Percentiles rank a stretch among this genome's conserved stretches.
Evolutionary conservation across 768 basidiomycete species (phyloP).

Genomic region (Leccinum longicurvipes): DNA sequence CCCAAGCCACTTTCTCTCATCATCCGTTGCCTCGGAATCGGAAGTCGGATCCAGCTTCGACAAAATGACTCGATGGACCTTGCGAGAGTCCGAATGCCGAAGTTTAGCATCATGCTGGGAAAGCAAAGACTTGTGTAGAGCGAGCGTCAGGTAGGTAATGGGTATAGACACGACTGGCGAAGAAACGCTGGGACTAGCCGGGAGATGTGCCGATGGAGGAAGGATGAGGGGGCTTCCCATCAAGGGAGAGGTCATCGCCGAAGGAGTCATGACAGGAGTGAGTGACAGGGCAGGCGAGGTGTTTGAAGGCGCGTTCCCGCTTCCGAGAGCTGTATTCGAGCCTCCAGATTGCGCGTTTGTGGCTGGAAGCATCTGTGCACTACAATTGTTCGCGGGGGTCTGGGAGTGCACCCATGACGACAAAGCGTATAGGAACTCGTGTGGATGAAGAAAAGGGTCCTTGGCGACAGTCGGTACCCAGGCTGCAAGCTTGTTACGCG

Average conservation of each 20-base stretch:
- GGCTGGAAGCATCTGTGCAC: conserved; percentile 29
- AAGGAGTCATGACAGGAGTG: not conserved
- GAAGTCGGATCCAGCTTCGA: conserved; percentile 49
- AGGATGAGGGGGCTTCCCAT: conserved; percentile 6
- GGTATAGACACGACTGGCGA: not conserved
- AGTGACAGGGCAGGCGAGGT: conserved; percentile 17
- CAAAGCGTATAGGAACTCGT: conserved; percentile 52
- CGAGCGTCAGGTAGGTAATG: conserved; percentile 24
- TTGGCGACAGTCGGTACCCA: conserved; percentile 52
- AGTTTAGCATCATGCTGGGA: conserved; percentile 29
- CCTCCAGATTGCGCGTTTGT: conserved; percentile 20
- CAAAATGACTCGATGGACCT: conserved; percentile 59
- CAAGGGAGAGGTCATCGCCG: conserved; percentile 7
- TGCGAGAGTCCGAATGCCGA: conserved; percentile 49
- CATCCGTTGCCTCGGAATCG: conserved; percentile 31
- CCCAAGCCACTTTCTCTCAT: conserved; percentile 30
- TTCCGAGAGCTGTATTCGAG: conserved; percentile 10
- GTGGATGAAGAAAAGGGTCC: conserved; percentile 76
- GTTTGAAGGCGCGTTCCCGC: conserved; percentile 14
- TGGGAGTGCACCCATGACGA: conserved; percentile 27
- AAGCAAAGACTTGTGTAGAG: conserved; percentile 20
- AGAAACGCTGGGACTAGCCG: conserved; percentile 13
- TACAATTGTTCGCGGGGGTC: conserved; percentile 5
- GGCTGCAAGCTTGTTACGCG: conserved; percentile 66
- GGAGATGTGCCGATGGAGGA: conserved; percentile 6